A percentile compares a stretch with the other conserved stretches of the same genome.
Evolutionary conservation across 495 filamentous ascomycete species (phyloP).

Genomic region (Beverwykella pulmonaria): DNA sequence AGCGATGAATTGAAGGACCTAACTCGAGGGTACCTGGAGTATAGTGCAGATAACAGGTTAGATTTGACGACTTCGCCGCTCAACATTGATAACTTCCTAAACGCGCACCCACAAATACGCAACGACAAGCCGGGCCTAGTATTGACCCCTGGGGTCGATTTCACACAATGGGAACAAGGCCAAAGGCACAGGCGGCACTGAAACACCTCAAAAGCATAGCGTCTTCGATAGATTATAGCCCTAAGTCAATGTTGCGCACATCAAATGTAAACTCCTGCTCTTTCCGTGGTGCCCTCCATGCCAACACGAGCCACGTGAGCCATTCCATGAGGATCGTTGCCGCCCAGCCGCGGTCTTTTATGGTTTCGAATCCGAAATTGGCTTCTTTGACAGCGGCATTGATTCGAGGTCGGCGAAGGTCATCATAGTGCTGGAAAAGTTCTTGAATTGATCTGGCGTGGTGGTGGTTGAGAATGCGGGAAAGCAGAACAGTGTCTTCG

Average conservation of each 20-base stretch:
- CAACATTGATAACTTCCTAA: no score
- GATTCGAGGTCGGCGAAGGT: slow-evolving; percentile 21
- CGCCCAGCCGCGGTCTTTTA: slow-evolving; percentile 30
- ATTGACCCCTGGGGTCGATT: no score
- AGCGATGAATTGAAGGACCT: background rate
- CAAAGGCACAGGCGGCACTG: no score
- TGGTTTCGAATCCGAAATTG: slow-evolving; percentile 27
- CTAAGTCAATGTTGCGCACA: slow-evolving; percentile 22
- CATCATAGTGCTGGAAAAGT: slow-evolving; percentile 18
- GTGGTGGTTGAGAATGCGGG: slow-evolving; percentile 22
- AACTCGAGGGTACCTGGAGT: background rate
- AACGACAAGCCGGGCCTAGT: no score
- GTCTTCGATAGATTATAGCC: no score
- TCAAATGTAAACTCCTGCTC: slow-evolving; percentile 29
- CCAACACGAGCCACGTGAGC: slow-evolving; percentile 24
- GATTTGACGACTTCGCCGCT: background rate
- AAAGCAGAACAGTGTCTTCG: slow-evolving; percentile 31
- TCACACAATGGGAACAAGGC: no score
- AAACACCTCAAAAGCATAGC: background rate
- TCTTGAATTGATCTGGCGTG: background rate
- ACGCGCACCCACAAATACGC: no score
- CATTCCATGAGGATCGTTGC: slow-evolving; percentile 27
- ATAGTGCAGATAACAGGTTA: background rate
- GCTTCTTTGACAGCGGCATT: slow-evolving; percentile 31
- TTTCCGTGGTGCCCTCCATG: slow-evolving; percentile 15